phyloP scores from a whole-genome alignment of 2,329 filamentous ascomycete species.

The Ploettnerulaceae sp. region DNA sequence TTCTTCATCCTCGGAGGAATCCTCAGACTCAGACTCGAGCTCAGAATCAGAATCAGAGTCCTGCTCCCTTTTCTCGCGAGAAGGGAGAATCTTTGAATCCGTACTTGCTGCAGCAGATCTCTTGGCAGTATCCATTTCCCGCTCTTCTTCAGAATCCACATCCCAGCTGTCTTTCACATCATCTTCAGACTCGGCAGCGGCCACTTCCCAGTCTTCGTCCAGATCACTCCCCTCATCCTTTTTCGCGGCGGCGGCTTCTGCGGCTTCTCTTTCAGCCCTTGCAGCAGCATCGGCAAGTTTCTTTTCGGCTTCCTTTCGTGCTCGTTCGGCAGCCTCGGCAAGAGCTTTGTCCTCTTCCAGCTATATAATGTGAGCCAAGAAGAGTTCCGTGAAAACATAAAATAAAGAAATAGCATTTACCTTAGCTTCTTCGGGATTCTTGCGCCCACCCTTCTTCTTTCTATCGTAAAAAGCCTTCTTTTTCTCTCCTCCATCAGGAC shows the following conservation, averaged over 20 bases:
- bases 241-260: slow-evolving; percentile 50
- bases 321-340: slow-evolving; percentile 72
- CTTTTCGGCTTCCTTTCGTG: slow-evolving; percentile 62
- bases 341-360: slow-evolving; percentile 71
- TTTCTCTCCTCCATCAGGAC: slow-evolving; percentile 48
- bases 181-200: slow-evolving; percentile 68
- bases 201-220: slow-evolving; percentile 85
- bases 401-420: slow-evolving; percentile 34
- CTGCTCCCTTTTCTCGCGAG: slow-evolving; percentile 20
- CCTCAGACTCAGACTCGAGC: slow-evolving; percentile 52
- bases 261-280: slow-evolving; percentile 55
- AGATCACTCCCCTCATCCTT: slow-evolving; percentile 55
- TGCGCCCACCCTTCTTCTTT: slow-evolving; percentile 67
- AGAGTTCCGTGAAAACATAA: background rate
- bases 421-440: slow-evolving; percentile 47
- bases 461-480: slow-evolving; percentile 73
- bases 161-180: slow-evolving; percentile 95
- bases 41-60: slow-evolving; percentile 61
- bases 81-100: slow-evolving; percentile 23
- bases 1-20: slow-evolving; percentile 68
- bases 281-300: slow-evolving; percentile 57
- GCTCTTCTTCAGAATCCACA: slow-evolving; percentile 69
- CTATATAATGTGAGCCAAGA: slow-evolving; percentile 36
- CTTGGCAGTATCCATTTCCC: slow-evolving; percentile 37
- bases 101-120: slow-evolving; percentile 25